Evolutionary conservation across 495 filamentous ascomycete genomes (phyloP).

Genomic region (Penicillium coprophilum): DNA sequence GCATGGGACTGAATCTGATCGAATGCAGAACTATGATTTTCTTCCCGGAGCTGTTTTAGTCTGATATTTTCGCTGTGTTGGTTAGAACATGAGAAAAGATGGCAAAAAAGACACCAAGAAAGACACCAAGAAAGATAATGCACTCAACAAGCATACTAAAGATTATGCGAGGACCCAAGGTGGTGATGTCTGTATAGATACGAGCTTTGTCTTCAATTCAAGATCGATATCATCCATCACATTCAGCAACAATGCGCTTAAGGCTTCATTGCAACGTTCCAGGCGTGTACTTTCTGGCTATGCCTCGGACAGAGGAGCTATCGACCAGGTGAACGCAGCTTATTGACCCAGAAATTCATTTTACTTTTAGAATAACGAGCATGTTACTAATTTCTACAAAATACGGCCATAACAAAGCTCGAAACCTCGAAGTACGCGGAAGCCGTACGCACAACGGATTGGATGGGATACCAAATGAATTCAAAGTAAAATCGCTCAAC

Average conservation of each 20-base stretch:
- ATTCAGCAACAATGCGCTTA: background rate
- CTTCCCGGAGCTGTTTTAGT: background rate
- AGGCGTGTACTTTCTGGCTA: background rate
- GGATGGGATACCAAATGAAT: conserved; percentile 6
- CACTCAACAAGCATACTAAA: background rate
- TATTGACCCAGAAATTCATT: background rate
- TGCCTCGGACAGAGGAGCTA: background rate
- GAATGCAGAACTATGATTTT: background rate
- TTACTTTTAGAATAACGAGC: background rate
- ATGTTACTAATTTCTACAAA: background rate
- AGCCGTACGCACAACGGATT: background rate
- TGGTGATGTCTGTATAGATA: background rate
- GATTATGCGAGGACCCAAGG: background rate
- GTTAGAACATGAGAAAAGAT: background rate
- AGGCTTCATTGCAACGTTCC: background rate
- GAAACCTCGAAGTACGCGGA: background rate
- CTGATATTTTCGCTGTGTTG: background rate
- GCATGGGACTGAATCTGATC: background rate
- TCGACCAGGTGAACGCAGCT: background rate
- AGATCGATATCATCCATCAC: background rate
- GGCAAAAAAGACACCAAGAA: background rate
- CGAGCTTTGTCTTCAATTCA: background rate
- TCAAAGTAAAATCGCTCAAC: conserved; percentile 21
- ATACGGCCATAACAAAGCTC: background rate
- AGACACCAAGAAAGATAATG: background rate